Evolutionary conservation across 2,329 filamentous ascomycete genomes (phyloP), one percentile per base, ranked within the genome.

Genomic region (Dactylellina parvicollis): DNA sequence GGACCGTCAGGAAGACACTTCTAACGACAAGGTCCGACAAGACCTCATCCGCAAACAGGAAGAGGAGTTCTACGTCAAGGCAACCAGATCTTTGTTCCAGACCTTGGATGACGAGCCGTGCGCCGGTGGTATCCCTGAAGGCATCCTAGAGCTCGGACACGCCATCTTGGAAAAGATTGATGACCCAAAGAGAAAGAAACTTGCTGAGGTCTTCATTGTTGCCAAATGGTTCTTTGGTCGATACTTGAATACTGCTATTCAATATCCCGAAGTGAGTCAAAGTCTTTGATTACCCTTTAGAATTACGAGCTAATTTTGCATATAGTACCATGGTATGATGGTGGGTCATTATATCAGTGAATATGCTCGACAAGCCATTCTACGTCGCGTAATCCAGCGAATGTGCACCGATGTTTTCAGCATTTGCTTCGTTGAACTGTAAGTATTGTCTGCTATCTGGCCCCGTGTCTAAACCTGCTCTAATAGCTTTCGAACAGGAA

Each of bases 291-390:
- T 22, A 34, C 30, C 52, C 2, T 55, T 74, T 67, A 57, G 20
- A 55, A 22, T 28, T 36, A 30, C 65, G 20, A 44, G n/a, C 74
- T 80, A 75, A 78, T 67, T 46, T 24, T 42, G 8, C 60, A 24
- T 28, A 28, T 57, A 81, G 79, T 80, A 85, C 57, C 85, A 88
- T 76, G 87, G 87, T 61, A 87, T 90, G 82, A 89, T 98, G 83
- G 86, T 92, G 65, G 92, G 96, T 78, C 94, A 96, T 80, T 92
- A 96, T 82, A 92, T 98, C 77, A 93, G 91, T 54, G 92, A 96
- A 77, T 92, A 94, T 81, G 92, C 92, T 42, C 88, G 95, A 44
- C 91, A 96, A 78, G 93, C 89, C 80, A 90, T 90, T 34, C 49
- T 78, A 22, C 76, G 77, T 47, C 77, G 76, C 24, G 75, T 78